These are phyloP conservation scores for Scheffersomyces illinoinensis DNA, from an alignment of 1,139 yeast genomes.

Conservation along the genomic window DNA sequence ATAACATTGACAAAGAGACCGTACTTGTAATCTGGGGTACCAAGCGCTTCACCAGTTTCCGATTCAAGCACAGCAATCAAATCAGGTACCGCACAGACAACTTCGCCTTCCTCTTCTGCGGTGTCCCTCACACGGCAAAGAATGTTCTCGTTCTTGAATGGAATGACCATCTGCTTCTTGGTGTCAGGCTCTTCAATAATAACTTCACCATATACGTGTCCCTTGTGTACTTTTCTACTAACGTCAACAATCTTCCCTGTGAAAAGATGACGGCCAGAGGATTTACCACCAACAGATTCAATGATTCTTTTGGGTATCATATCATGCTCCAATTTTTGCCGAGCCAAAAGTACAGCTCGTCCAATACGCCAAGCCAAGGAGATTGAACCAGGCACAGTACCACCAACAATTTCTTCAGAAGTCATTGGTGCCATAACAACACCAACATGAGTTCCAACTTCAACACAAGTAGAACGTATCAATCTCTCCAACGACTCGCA, in stretches of 20 bases:
- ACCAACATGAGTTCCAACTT: conserved; percentile 42
- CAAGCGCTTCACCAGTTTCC: conserved; percentile 48
- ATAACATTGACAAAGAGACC: conserved; percentile 43
- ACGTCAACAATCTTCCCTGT: not conserved
- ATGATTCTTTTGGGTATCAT: not conserved
- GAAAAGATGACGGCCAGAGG: not conserved
- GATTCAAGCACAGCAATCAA: conserved; percentile 32
- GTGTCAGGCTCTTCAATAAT: conserved; percentile 27
- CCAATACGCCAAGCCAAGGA: conserved; percentile 53
- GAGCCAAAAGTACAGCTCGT: conserved; percentile 21
- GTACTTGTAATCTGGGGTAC: conserved; percentile 49
- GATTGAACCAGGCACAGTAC: conserved; percentile 31
- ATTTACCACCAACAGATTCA: not conserved
- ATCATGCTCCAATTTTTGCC: not conserved
- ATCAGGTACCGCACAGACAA: conserved; percentile 43
- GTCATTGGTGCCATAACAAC: conserved; percentile 35
- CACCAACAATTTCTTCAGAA: conserved; percentile 13
- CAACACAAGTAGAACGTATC: conserved; percentile 40
- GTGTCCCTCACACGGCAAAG: conserved; percentile 23
- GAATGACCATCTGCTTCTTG: conserved; percentile 20
- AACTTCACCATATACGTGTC: conserved; percentile 50
- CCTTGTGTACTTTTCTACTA: conserved; percentile 15
- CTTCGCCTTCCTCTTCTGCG: conserved; percentile 17
- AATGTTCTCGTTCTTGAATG: conserved; percentile 50
- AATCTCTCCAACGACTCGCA: conserved; percentile 36